Evolutionary conservation across 2,329 filamentous ascomycete species (phyloP).

Genomic region (Ascochyta lentis): DNA sequence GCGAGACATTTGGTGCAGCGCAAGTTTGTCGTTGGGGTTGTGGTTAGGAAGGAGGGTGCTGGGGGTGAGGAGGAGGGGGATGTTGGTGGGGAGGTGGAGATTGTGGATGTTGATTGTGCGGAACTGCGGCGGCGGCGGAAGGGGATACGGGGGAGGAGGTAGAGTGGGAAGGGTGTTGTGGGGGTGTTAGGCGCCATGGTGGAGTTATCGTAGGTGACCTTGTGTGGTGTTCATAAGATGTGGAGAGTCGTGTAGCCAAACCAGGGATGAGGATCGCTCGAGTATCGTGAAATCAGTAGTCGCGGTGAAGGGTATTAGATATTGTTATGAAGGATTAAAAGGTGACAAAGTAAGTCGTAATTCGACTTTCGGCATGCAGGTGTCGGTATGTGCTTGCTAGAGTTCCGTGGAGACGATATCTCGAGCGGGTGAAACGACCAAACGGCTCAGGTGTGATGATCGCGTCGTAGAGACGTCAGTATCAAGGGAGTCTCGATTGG

Average conservation of each 20-base stretch:
- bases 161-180: slow-evolving; percentile 52
- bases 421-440: not conserved
- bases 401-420: slow-evolving; percentile 1
- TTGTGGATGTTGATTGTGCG: slow-evolving; percentile 43
- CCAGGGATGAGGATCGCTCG: not conserved
- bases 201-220: not conserved
- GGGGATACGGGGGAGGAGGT: slow-evolving; percentile 47
- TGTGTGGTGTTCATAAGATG: not conserved
- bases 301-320: not conserved
- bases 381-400: not conserved
- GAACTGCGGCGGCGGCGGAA: slow-evolving; percentile 53
- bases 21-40: slow-evolving; percentile 59
- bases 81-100: slow-evolving; percentile 28
- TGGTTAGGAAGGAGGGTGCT: slow-evolving; percentile 33
- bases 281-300: not conserved
- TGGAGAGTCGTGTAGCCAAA: not conserved
- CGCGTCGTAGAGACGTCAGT: slow-evolving; percentile 11
- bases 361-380: not conserved
- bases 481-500: slow-evolving; percentile 2
- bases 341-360: not conserved
- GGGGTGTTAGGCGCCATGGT: slow-evolving; percentile 12
- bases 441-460: not conserved
- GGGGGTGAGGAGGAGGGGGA: slow-evolving; percentile 32
- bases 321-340: slow-evolving; percentile 7
- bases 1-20: slow-evolving; percentile 65